Percentiles rank a stretch among this genome's conserved stretches.
Evolutionary conservation across 768 basidiomycete genomes (phyloP).

Genomic region (Agrocybe pediades): DNA sequence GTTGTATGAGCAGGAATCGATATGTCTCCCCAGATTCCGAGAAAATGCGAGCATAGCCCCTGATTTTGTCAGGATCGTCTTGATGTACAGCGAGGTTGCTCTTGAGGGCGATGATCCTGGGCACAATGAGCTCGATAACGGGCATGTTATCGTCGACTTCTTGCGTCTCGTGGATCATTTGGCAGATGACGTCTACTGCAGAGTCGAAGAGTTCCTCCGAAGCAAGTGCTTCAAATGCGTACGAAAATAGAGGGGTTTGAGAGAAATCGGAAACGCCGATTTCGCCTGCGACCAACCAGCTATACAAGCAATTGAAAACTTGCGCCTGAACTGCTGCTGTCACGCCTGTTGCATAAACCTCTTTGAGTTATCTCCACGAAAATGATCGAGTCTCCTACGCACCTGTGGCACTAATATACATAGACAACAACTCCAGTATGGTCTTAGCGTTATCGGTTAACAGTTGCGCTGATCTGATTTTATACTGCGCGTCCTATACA

Average conservation of each 20-base stretch:
- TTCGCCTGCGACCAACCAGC: conserved; percentile 91
- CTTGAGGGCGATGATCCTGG: conserved; percentile 76
- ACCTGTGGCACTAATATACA: conserved; percentile 93
- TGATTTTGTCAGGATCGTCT: conserved; percentile 86
- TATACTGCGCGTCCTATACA: conserved; percentile 73
- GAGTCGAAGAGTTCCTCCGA: conserved; percentile 90
- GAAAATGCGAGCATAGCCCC: conserved; percentile 89
- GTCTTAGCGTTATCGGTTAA: conserved; percentile 69
- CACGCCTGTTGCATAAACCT: conserved; percentile 57
- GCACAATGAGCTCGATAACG: conserved; percentile 86
- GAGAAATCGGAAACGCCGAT: conserved; percentile 64
- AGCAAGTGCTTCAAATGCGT: conserved; percentile 80
- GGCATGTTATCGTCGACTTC: conserved; percentile 94
- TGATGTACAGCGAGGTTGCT: conserved; percentile 56
- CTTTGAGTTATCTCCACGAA: neutral
- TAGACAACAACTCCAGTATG: conserved; percentile 75
- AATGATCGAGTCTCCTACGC: conserved; percentile 24
- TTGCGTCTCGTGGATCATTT: conserved; percentile 97
- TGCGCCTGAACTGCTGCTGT: conserved; percentile 77
- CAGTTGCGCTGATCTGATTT: conserved; percentile 57
- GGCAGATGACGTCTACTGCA: conserved; percentile 90
- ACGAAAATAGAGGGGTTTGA: conserved; percentile 77
- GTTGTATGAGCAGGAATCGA: conserved; percentile 82
- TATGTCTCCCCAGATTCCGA: conserved; percentile 99
- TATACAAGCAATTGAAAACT: conserved; percentile 81